Conservation (phyloP, 129 eudicot species). For the Escallonia rubra region DNA sequence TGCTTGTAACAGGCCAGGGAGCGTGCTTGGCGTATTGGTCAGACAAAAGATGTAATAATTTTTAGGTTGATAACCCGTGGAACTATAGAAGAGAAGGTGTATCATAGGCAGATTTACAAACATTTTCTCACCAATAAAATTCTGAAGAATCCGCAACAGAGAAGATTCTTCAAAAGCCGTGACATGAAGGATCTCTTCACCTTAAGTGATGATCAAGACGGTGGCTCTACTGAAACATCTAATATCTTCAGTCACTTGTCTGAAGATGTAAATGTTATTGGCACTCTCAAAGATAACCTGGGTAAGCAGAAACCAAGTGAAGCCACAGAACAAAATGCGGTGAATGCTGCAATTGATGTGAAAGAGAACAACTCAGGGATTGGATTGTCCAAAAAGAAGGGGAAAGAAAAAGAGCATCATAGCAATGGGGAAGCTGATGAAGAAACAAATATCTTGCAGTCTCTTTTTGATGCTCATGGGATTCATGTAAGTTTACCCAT, state of each 20-base stretch:
- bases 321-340: constrained; percentile 7
- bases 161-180: constrained; percentile 91
- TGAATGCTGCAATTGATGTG: constrained; percentile 16
- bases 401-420: constrained; percentile 32
- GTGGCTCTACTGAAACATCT: constrained; percentile 75
- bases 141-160: constrained; percentile 88
- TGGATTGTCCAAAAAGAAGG: constrained; percentile 19
- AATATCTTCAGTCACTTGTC: constrained; percentile 73
- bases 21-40: constrained; percentile 99
- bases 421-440: constrained; percentile 46
- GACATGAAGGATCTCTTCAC: constrained; percentile 92
- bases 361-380: constrained; percentile 12
- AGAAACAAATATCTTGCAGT: constrained; percentile 66
- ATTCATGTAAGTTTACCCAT: constrained; percentile 66
- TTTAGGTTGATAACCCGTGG: constrained; percentile 93
- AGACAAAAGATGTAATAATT: constrained; percentile 77
- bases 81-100: constrained; percentile 94
- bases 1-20: constrained; percentile 74
- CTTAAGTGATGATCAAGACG: constrained; percentile 58
- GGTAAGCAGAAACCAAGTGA: constrained; percentile 13
- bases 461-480: constrained; percentile 95
- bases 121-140: constrained; percentile 91
- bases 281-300: constrained; percentile 36
- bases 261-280: constrained; percentile 62
- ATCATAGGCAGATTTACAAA: constrained; percentile 94